Base-by-base conservation (phyloP, 192 early-diverging fungal genomes). In the Thoreauomyces humboldtii region DNA sequence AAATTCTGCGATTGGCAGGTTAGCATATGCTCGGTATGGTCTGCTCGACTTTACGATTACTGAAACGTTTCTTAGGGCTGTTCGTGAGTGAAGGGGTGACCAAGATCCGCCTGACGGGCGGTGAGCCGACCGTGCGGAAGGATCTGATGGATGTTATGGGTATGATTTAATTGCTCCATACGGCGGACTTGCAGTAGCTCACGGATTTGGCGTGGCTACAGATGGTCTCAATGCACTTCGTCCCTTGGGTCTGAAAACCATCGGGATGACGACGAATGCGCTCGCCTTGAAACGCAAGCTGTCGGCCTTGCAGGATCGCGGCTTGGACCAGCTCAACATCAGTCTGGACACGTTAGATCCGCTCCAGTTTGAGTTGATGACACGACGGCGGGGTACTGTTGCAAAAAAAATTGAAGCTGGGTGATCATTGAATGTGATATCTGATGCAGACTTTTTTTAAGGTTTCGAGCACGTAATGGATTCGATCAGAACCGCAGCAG, bases 211-310 rank as follows among this genome's bases (percentile, higher is more conserved):
- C 9, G 11, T 41, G 38, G n/a, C 38, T 34, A 17, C 63, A 81
- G 80, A 63, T 6, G 89, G 85, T n/a, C 77, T 98, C 12, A 84
- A 92, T 31, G 70, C 77, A 24, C 78, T 95, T 35, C 80, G 87
- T 43, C 77, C 81, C 15, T 21, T 87, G 36, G 95, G 95, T 2
- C 74, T 98, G 52, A 67, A 84, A 34, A 80, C 78, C 6, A 88
- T 98, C 44, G 88, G 88, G 41, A 96, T 98, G 81, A 98, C 96
- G 2, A 91, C 93, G 1, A 98, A 98, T 65, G 96, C 93, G 1
- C 86, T 98, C 53, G 96, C 92, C 0, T 61, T 96, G 46, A 88
- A 89, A 35, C 79, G 92, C 38, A 93, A 96, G 70, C 75, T 98
- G 7, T 83, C 86, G 7, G 57, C 61, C 4, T 67, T 96, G 62